Conservation (phyloP, 2,329 filamentous ascomycete species). For the Trichoderma sp. region DNA sequence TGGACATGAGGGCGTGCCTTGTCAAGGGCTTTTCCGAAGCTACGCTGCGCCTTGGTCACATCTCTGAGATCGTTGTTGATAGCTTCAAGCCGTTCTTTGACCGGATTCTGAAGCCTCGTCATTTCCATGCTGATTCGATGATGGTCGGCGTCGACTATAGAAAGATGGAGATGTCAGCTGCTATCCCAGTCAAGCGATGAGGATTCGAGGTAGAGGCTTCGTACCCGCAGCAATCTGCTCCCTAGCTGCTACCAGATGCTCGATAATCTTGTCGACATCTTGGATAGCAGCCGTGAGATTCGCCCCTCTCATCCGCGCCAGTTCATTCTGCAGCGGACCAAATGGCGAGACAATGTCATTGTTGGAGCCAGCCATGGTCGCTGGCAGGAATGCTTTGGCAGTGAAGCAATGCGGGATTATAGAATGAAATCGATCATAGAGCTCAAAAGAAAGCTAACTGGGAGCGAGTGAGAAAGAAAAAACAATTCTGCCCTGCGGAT, state of each 20-base stretch:
- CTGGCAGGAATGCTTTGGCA: not conserved
- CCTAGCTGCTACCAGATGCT: constrained; percentile 71
- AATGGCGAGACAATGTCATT: constrained; percentile 48
- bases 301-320: constrained; percentile 69
- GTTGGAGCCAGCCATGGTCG: constrained; percentile 40
- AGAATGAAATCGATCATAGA: not conserved
- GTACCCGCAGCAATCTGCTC: constrained; percentile 71
- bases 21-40: constrained; percentile 83
- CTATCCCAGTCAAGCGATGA: not conserved
- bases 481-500: not conserved
- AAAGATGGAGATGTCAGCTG: constrained; percentile 26
- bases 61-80: constrained; percentile 82
- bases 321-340: constrained; percentile 67
- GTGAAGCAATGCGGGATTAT: not conserved
- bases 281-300: constrained; percentile 70
- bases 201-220: constrained; percentile 23
- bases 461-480: not conserved
- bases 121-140: constrained; percentile 72
- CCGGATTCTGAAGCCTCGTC: constrained; percentile 80
- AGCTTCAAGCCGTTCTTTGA: constrained; percentile 77
- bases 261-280: constrained; percentile 82
- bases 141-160: constrained; percentile 37
- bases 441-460: not conserved
- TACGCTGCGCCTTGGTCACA: constrained; percentile 77
- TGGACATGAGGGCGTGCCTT: constrained; percentile 55